A percentile compares a stretch with the other conserved stretches of the same genome.
Conservation (phyloP, 2,329 filamentous ascomycete genomes). For the Monosporascus sp. region DNA sequence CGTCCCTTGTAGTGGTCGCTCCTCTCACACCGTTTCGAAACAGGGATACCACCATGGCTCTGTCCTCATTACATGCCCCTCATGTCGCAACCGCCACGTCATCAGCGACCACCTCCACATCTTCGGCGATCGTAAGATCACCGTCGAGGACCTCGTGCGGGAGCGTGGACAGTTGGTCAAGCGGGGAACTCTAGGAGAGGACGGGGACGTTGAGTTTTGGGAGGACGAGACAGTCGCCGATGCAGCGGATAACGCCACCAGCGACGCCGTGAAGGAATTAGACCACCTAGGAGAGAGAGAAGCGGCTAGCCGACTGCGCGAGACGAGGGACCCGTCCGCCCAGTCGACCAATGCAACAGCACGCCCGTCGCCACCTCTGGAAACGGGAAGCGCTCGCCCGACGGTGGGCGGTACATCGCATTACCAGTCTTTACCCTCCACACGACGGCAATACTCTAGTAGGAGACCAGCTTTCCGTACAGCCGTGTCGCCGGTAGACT, state of each 20-base stretch:
- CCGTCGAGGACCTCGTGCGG: conserved; percentile 70
- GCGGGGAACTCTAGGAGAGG: conserved; percentile 63
- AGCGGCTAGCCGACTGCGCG: conserved; percentile 4
- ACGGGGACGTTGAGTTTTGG: conserved; percentile 92
- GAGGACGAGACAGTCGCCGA: conserved; percentile 56
- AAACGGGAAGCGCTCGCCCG: conserved; percentile 9
- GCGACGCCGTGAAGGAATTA: neutral
- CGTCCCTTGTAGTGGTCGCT: conserved; percentile 73
- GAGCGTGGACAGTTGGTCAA: conserved; percentile 71
- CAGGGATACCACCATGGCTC: conserved; percentile 93
- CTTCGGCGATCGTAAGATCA: conserved; percentile 65
- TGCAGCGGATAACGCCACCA: neutral
- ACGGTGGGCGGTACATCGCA: conserved; percentile 6
- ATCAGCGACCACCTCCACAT: conserved; percentile 85
- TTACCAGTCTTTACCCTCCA: neutral
- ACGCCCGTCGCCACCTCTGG: conserved; percentile 4
- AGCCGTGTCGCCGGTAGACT: too few relatives aligned
- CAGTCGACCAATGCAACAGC: conserved; percentile 7
- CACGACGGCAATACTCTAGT: neutral
- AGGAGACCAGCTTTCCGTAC: neutral
- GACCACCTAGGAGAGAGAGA: neutral
- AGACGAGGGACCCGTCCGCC: conserved; percentile 12
- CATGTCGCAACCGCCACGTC: conserved; percentile 80
- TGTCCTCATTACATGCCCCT: conserved; percentile 81
- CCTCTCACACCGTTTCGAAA: conserved; percentile 82